Percentiles rank a stretch among this genome's conserved stretches.
Conservation (phyloP, 176 grass and related monocot genomes). For the Hordeum vulgare region DNA sequence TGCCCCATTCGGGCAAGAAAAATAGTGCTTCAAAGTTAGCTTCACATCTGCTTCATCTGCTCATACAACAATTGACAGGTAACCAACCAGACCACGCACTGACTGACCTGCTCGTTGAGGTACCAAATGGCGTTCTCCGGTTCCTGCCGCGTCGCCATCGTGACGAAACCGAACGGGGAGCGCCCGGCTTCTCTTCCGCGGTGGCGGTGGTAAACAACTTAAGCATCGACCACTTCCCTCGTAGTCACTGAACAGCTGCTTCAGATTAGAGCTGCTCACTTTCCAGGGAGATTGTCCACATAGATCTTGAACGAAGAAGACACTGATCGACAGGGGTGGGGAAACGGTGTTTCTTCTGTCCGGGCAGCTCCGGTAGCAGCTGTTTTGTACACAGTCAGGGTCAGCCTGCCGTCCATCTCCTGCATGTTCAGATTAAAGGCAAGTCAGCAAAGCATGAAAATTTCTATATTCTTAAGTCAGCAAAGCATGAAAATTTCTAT, state of each 20-base stretch:
- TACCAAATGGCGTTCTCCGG: slow-evolving; percentile 72
- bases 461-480: slow-evolving; percentile 2
- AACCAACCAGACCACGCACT: slow-evolving; percentile 1
- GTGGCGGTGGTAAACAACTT: slow-evolving; percentile 44
- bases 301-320: slow-evolving; percentile 48
- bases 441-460: neutral
- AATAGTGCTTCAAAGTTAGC: too few species aligned
- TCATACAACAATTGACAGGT: neutral
- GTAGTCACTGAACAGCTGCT: slow-evolving; percentile 63
- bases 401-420: slow-evolving; percentile 60
- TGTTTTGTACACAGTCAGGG: slow-evolving; percentile 34
- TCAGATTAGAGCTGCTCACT: slow-evolving; percentile 56
- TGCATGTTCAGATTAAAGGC: slow-evolving; percentile 14
- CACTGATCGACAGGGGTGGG: neutral
- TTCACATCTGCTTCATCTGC: neutral
- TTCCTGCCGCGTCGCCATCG: slow-evolving; percentile 62
- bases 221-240: slow-evolving; percentile 67
- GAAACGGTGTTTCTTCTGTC: neutral
- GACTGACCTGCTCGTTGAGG: slow-evolving; percentile 71
- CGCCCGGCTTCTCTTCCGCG: slow-evolving; percentile 47
- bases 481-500: too few species aligned
- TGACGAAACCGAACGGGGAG: slow-evolving; percentile 69
- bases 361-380: neutral
- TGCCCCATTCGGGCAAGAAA: neutral
- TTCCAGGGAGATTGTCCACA: slow-evolving; percentile 70